Conservation (phyloP, 2,329 filamentous ascomycete species). For the Ascochyta pisi region DNA sequence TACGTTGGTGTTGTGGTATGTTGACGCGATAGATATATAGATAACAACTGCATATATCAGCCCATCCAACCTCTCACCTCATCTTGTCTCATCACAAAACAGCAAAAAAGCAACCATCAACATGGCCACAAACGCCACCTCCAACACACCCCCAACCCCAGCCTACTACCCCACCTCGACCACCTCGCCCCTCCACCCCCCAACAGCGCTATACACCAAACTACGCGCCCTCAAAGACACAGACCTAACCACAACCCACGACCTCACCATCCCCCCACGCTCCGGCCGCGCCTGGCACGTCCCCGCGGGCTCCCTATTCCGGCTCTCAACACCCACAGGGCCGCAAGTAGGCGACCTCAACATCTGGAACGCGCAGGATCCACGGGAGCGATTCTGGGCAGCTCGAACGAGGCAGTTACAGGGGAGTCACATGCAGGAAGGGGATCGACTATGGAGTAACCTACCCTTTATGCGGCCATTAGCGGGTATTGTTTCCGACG, state of each 20-base stretch:
- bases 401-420: conserved; percentile 79
- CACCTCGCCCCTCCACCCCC: conserved; percentile 41
- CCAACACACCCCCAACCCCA: conserved; percentile 33
- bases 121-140: conserved; percentile 4
- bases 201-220: conserved; percentile 36
- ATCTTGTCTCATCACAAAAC: too few species aligned
- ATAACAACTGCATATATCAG: too few species aligned
- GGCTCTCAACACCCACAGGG: conserved; percentile 76
- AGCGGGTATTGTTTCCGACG: conserved; percentile 71
- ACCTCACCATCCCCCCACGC: conserved; percentile 69
- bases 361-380: conserved; percentile 78
- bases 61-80: too few species aligned
- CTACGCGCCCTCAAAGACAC: conserved; percentile 24
- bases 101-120: too few species aligned
- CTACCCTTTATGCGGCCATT: conserved; percentile 79
- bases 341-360: conserved; percentile 84
- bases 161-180: conserved; percentile 47
- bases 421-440: conserved; percentile 72
- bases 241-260: conserved; percentile 21
- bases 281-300: conserved; percentile 77
- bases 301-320: conserved; percentile 70
- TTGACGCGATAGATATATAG: too few species aligned
- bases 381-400: conserved; percentile 84
- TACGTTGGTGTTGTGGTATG: too few species aligned
- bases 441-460: conserved; percentile 78